Evolutionary conservation across 805 yeast genomes (phyloP).

Genomic region (Wickerhamiella cacticola): DNA sequence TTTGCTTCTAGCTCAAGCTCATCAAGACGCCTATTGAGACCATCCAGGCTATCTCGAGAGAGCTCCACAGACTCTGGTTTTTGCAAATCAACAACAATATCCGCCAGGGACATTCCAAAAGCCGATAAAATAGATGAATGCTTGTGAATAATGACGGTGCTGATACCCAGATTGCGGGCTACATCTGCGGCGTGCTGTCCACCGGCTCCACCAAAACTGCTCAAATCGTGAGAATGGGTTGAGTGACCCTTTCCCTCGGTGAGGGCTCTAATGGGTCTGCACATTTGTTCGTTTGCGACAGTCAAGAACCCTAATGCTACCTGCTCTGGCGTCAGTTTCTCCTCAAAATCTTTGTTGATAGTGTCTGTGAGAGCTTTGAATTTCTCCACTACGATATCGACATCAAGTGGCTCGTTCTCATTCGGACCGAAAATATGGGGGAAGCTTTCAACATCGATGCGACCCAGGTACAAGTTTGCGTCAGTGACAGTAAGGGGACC

Average conservation of each 20-base stretch:
- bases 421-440: constrained; percentile 77
- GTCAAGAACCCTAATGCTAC: constrained; percentile 71
- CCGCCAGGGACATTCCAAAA: constrained; percentile 79
- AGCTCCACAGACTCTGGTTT: constrained; percentile 49
- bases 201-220: constrained; percentile 88
- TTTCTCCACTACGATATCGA: constrained; percentile 37
- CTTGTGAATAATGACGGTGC: constrained; percentile 58
- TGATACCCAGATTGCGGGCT: constrained; percentile 58
- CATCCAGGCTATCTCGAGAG: constrained; percentile 24
- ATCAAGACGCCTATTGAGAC: constrained; percentile 37
- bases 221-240: constrained; percentile 53
- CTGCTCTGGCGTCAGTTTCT: constrained; percentile 44
- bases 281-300: constrained; percentile 82
- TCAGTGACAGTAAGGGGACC: constrained; percentile 81
- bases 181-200: constrained; percentile 80
- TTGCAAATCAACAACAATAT: constrained; percentile 69
- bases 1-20: constrained; percentile 36
- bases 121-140: constrained; percentile 79
- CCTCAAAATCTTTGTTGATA: constrained; percentile 44
- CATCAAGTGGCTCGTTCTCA: constrained; percentile 59
- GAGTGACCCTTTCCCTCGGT: constrained; percentile 77
- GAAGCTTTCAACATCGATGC: constrained; percentile 60
- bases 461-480: constrained; percentile 63
- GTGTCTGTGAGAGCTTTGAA: constrained; percentile 43
- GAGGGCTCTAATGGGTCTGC: constrained; percentile 73